A percentile compares a stretch with the other conserved stretches of the same genome.
These are phyloP conservation scores for Thelonectria rubi DNA, from an alignment of 2,329 filamentous ascomycete species.

Conservation along the genomic window DNA sequence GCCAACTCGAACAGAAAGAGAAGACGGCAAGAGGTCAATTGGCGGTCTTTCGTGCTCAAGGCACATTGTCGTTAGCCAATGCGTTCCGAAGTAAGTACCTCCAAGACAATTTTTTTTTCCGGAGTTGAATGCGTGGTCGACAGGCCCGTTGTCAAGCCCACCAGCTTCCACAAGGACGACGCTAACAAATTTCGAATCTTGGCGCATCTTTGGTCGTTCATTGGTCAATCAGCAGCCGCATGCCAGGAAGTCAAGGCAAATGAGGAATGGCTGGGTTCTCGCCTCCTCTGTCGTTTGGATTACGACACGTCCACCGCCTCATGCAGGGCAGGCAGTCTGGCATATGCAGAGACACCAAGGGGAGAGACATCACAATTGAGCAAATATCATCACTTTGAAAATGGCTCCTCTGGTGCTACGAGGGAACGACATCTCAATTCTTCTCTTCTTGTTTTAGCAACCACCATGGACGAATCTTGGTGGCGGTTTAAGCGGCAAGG, in stretches of 20 bases:
- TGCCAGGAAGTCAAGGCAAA: conserved; percentile 30
- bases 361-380: background rate
- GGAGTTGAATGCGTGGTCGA: background rate
- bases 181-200: conserved; percentile 25
- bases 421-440: background rate
- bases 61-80: background rate
- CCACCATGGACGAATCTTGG: conserved; percentile 17
- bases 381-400: background rate
- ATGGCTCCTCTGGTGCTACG: background rate
- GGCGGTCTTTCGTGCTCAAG: background rate
- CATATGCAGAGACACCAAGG: background rate
- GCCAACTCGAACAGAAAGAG: background rate
- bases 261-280: conserved; percentile 25
- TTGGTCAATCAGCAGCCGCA: conserved; percentile 28
- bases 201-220: conserved; percentile 16
- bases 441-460: background rate
- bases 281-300: conserved; percentile 1
- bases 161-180: conserved; percentile 33
- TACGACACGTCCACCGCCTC: background rate
- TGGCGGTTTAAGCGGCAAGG: conserved; percentile 31
- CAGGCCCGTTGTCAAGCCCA: conserved; percentile 9
- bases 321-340: background rate
- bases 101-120: background rate
- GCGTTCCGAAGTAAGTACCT: background rate
- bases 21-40: background rate